Evolutionary conservation across 2,329 filamentous ascomycete species (phyloP), one percentile per base, ranked within the genome.

Genomic region (Beauveria varroae): DNA sequence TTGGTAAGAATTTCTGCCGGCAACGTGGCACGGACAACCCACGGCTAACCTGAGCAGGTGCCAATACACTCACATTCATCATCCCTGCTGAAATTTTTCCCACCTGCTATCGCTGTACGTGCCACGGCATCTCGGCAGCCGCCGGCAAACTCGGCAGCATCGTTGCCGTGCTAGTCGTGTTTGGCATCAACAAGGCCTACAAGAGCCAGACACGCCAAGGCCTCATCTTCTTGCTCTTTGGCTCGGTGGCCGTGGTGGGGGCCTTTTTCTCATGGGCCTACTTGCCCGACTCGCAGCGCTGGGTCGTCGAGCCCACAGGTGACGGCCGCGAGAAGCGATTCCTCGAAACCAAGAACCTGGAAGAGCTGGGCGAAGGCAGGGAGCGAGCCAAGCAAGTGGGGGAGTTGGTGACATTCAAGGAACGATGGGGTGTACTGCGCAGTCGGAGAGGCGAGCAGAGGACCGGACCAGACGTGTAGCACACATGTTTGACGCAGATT

Each of bases 21-120:
- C 56, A 22, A 1, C 28, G 34, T 37, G 14, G 34, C 14, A 16
- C 34, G 1, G 12, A 37, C 5, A 18, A 28, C 12, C n/a, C 6
- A 26, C 4, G 3, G 57, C 66, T 68, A 43, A 67, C 56, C 14
- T 10, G 20, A 22, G 3, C 55, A 79, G 80, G 84, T 12, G 83
- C 83, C 47, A 86, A 86, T 66, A 83, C 81, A 0, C 78, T 86
- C 12, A 87, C 84, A 0, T 86, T 87, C 66, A 81, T 87, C 59
- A 80, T 87, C 18, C 84, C 85, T 1, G 84, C 83, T 47, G 85
- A 88, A 68, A 80, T 86, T 47, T 88, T 88, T 68, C 84, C 84
- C 0, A 87, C 85, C 2, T 79, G 80, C 64, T 87, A 86, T 66
- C 80, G 85, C 46, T 84, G 80, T 56, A 85, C 84, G 0, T 86